These are phyloP conservation scores for Lachnellula occidentalis DNA, from an alignment of 2,329 filamentous ascomycete genomes.

Conservation along the genomic window DNA sequence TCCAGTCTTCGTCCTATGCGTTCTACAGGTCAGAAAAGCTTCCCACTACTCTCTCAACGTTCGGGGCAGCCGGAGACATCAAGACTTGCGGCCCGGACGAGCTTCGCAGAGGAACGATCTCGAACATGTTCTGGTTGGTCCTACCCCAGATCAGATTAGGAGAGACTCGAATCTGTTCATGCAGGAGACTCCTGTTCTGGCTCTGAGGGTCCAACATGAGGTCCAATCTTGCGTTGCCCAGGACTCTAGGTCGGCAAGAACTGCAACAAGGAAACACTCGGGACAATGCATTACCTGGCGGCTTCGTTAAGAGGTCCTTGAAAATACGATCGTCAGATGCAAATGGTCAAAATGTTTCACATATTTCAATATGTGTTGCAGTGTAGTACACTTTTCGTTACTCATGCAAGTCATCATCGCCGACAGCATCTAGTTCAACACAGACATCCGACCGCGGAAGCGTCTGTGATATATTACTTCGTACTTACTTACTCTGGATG, in stretches of 20 bases:
- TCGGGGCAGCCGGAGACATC: conserved; percentile 17
- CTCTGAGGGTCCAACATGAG: conserved; percentile 14
- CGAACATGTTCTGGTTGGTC: conserved; percentile 21
- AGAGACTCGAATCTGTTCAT: conserved; percentile 27
- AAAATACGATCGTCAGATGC: conserved; percentile 13
- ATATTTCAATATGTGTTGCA: conserved; percentile 13
- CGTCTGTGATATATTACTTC: no score
- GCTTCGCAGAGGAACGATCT: conserved; percentile 6
- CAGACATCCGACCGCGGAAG: background rate
- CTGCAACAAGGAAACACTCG: conserved; percentile 18
- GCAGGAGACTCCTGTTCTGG: conserved; percentile 30
- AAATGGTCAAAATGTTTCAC: conserved; percentile 21
- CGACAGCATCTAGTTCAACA: conserved; percentile 2
- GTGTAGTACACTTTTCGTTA: conserved; percentile 10
- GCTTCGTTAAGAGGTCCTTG: conserved; percentile 7
- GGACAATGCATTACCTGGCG: conserved; percentile 11
- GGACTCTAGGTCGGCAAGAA: conserved; percentile 10
- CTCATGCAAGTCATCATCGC: conserved; percentile 25
- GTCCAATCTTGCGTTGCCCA: conserved; percentile 22
- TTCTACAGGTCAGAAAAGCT: conserved; percentile 26
- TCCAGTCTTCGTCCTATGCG: conserved; percentile 16
- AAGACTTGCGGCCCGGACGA: conserved; percentile 13
- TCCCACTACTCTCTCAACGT: conserved; percentile 19
- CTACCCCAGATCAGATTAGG: conserved; percentile 22
- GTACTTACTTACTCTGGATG: background rate